phyloP scores from a whole-genome alignment of 768 basidiomycete species.

The Podaxis carcinomalis region DNA sequence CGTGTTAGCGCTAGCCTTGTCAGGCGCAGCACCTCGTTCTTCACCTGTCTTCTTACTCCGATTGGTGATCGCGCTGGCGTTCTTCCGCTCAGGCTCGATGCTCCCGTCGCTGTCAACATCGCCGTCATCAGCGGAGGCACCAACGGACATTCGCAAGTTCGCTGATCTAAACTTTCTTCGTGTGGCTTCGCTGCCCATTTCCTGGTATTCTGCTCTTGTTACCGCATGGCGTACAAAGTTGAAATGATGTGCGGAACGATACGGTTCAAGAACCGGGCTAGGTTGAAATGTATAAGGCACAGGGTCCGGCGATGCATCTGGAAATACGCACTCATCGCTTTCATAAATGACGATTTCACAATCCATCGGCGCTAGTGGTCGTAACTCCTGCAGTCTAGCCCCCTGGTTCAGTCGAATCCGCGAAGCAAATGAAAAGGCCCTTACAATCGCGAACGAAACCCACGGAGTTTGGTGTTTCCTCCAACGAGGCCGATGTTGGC shows the following conservation, averaged over 20 bases:
- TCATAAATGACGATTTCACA: conserved; percentile 71
- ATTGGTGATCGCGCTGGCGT: not conserved
- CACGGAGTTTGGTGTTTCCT: conserved; percentile 72
- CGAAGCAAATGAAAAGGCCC: conserved; percentile 21
- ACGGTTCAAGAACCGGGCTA: conserved; percentile 8
- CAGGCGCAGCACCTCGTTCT: not conserved
- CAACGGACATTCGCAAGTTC: not conserved
- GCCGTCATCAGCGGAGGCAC: not conserved
- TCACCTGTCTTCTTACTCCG: conserved; percentile 4
- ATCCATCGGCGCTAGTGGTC: conserved; percentile 77
- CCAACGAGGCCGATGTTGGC: conserved; percentile 89
- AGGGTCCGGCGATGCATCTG: not conserved
- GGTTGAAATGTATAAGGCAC: not conserved
- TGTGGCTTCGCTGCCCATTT: conserved; percentile 73
- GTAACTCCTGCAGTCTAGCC: conserved; percentile 67
- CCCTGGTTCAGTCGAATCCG: conserved; percentile 9
- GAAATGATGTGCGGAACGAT: conserved; percentile 35
- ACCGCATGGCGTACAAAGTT: conserved; percentile 52
- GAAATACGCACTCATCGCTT: conserved; percentile 60
- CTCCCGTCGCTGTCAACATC: not conserved
- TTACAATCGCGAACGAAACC: conserved; percentile 75
- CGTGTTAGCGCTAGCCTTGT: not conserved
- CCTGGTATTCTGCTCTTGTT: conserved; percentile 80
- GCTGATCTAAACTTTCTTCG: conserved; percentile 58
- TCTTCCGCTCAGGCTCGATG: not conserved